A percentile compares a stretch with the other conserved stretches of the same genome.
Evolutionary conservation across 2,329 filamentous ascomycete species (phyloP).

Genomic region (Penicillium sp.): DNA sequence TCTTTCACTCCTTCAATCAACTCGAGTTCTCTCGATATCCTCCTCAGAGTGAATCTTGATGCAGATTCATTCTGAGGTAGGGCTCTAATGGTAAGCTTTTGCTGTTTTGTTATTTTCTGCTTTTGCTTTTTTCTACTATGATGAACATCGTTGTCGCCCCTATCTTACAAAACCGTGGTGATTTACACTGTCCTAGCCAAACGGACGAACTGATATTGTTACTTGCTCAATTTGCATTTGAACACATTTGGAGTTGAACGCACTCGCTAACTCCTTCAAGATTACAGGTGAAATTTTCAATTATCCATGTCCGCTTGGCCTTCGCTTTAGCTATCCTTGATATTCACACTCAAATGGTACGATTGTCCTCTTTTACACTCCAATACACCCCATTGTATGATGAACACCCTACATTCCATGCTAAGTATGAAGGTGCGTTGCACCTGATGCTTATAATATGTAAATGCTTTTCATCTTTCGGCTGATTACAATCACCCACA

Average conservation of each 20-base stretch:
- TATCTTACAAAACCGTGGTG: conserved; percentile 61
- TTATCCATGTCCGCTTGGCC: background rate
- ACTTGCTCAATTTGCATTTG: conserved; percentile 11
- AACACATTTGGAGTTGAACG: conserved; percentile 9
- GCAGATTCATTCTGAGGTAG: conserved; percentile 16
- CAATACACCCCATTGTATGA: conserved; percentile 42
- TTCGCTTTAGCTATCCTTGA: background rate
- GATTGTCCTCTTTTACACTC: background rate
- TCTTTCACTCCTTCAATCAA: conserved; percentile 2
- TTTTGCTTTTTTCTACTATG: conserved; percentile 37
- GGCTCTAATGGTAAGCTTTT: conserved; percentile 29
- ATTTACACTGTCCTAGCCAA: conserved; percentile 62
- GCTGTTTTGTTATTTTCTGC: conserved; percentile 5
- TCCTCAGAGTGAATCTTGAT: conserved; percentile 21
- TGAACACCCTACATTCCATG: conserved; percentile 61
- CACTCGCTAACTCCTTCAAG: conserved; percentile 30
- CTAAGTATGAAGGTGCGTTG: conserved; percentile 59
- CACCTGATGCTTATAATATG: conserved; percentile 56
- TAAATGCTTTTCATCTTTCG: conserved; percentile 67
- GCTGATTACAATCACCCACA: conserved; percentile 47
- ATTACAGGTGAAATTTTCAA: background rate
- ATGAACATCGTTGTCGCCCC: conserved; percentile 64
- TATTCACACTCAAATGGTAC: background rate
- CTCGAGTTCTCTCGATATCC: conserved; percentile 1
- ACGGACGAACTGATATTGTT: conserved; percentile 56